phyloP scores from a whole-genome alignment of 2,329 filamentous ascomycete genomes.

The Fusarium newnesense region DNA sequence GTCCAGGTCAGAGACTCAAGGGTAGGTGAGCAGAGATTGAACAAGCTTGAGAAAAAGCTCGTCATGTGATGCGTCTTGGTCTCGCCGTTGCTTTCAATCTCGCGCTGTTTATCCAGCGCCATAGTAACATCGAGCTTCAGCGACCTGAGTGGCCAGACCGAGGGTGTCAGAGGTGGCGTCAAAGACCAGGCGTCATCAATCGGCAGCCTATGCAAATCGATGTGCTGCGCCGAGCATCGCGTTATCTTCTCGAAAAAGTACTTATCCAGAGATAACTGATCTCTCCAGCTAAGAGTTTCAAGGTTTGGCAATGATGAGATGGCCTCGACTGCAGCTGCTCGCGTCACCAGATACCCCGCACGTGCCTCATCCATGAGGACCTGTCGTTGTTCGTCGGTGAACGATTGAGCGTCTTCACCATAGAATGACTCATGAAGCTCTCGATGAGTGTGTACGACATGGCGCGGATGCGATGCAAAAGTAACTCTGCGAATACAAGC shows the following conservation, averaged over 20 bases:
- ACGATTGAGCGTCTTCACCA: accelerated
- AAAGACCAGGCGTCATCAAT: neutral
- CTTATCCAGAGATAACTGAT: neutral
- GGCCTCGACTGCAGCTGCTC: neutral
- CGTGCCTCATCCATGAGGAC: neutral
- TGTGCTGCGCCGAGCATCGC: neutral
- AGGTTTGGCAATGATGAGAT: constrained; percentile 11
- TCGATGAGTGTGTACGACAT: neutral
- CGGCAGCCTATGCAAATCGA: neutral
- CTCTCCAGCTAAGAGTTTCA: constrained; percentile 15
- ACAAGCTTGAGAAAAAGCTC: neutral
- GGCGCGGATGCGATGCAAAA: neutral
- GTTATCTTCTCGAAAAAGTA: neutral
- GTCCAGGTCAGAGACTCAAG: constrained; percentile 18
- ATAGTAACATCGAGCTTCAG: neutral
- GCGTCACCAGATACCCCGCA: neutral
- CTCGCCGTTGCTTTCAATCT: neutral
- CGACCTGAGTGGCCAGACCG: neutral
- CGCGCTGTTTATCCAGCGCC: accelerated
- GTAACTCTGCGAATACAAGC: neutral
- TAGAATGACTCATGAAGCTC: neutral
- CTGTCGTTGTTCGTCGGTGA: neutral
- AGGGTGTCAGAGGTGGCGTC: neutral
- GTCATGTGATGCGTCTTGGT: neutral
- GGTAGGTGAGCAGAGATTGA: constrained; percentile 10